phyloP scores from a whole-genome alignment of 192 early-diverging fungal genomes.

The Umbelopsis ramanniana region DNA sequence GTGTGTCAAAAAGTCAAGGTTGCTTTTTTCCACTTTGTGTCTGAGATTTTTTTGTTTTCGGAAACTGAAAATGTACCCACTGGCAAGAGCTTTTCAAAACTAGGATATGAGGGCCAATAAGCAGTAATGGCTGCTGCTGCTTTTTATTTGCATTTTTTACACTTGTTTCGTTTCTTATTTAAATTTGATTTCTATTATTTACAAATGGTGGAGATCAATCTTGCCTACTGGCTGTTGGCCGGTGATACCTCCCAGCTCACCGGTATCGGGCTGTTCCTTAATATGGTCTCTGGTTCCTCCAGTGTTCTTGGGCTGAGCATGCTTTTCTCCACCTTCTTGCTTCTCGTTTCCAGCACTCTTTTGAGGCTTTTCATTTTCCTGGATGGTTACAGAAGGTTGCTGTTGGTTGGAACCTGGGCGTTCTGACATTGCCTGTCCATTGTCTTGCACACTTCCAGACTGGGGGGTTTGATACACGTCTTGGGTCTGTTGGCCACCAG shows the following conservation, averaged over 20 bases:
- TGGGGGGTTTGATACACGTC: background rate
- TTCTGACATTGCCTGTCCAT: background rate
- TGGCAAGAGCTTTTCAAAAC: background rate
- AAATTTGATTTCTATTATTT: conserved; percentile 3
- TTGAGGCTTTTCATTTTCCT: background rate
- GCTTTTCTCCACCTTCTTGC: background rate
- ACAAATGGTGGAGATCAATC: conserved; percentile 30
- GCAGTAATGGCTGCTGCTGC: background rate
- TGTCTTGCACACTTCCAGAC: background rate
- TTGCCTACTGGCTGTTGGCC: conserved; percentile 38
- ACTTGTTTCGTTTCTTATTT: background rate
- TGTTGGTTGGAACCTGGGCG: background rate
- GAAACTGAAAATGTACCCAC: background rate
- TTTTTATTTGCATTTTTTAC: background rate
- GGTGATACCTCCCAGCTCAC: conserved; percentile 28
- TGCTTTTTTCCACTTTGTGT: background rate
- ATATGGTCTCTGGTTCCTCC: conserved; percentile 26
- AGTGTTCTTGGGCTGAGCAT: conserved; percentile 24
- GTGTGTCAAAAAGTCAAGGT: background rate
- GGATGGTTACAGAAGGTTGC: background rate
- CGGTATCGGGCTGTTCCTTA: conserved; percentile 28
- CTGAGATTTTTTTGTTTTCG: background rate
- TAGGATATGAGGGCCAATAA: too few relatives aligned
- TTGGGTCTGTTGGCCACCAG: background rate
- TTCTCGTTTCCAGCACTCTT: background rate